These are phyloP conservation scores for Nicotiana tabacum DNA, from an alignment of 257 asterid genomes.

Conservation along the genomic window DNA sequence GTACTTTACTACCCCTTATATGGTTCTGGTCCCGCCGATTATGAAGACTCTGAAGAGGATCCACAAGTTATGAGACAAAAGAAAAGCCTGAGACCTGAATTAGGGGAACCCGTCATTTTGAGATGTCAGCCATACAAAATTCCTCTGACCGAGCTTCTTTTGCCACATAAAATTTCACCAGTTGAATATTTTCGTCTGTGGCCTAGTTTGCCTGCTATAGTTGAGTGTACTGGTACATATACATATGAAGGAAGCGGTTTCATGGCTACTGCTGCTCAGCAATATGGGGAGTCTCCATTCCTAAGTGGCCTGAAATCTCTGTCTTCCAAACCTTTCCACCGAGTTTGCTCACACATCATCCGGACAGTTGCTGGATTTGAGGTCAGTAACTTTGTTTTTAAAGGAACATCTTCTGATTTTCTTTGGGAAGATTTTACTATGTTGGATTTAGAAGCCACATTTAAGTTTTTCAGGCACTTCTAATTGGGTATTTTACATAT, in stretches of 20 bases:
- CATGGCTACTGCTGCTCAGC: conserved; percentile 94
- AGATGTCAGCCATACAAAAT: conserved; percentile 95
- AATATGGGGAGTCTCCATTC: conserved; percentile 89
- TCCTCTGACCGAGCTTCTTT: conserved; percentile 85
- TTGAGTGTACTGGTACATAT: conserved; percentile 79
- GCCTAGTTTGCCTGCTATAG: conserved; percentile 92
- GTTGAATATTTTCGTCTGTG: conserved; percentile 92
- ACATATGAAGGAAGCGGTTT: conserved; percentile 92
- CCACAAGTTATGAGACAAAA: conserved; percentile 50
- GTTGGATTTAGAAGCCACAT: background rate
- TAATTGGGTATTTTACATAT: background rate
- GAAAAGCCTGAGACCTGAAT: conserved; percentile 53
- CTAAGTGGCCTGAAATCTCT: conserved; percentile 77
- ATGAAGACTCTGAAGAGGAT: conserved; percentile 70
- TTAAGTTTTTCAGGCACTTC: background rate
- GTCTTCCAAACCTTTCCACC: conserved; percentile 82
- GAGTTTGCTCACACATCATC: conserved; percentile 84
- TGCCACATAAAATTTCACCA: conserved; percentile 93
- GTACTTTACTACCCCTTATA: conserved; percentile 79
- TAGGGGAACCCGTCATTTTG: conserved; percentile 65
- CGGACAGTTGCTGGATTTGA: conserved; percentile 93
- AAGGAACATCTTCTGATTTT: background rate
- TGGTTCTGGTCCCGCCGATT: conserved; percentile 57
- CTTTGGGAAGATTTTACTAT: background rate
- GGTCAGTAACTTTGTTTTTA: conserved; percentile 35